Percentiles rank a stretch among this genome's conserved stretches.
Conservation (phyloP, 805 yeast species). For the Saturnispora serradocipensis region DNA sequence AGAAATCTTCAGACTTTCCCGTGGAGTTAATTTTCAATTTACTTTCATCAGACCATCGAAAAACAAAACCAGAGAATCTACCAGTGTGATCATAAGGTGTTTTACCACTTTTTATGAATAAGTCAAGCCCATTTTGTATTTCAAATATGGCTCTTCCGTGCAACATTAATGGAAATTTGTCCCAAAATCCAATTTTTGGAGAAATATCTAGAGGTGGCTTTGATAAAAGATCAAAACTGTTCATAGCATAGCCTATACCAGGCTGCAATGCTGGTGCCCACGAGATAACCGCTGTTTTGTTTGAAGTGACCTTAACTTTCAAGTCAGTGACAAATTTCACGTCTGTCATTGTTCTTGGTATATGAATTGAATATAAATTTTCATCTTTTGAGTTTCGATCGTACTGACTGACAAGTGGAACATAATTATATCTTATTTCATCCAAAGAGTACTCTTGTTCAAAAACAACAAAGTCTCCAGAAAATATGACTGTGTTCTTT, state of each 20-base stretch:
- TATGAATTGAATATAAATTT: conserved; percentile 46
- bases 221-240: conserved; percentile 56
- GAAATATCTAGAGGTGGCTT: conserved; percentile 65
- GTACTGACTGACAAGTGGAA: conserved; percentile 38
- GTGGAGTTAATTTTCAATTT: conserved; percentile 42
- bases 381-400: conserved; percentile 24
- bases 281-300: conserved; percentile 41
- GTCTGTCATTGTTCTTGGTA: conserved; percentile 56
- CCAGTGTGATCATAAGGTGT: conserved; percentile 53
- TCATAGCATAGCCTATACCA: conserved; percentile 50
- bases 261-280: conserved; percentile 62
- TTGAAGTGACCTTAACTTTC: conserved; percentile 35
- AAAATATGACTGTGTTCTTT: conserved; percentile 27
- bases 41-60: conserved; percentile 53
- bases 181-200: conserved; percentile 63
- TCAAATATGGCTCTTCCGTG: conserved; percentile 46
- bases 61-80: conserved; percentile 52
- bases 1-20: conserved; percentile 38
- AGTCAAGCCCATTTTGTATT: conserved; percentile 42
- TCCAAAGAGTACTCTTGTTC: conserved; percentile 51
- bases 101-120: conserved; percentile 53
- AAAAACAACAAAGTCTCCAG: conserved; percentile 47
- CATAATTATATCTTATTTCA: conserved; percentile 33
- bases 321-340: conserved; percentile 48
- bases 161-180: conserved; percentile 44